These are phyloP conservation scores for Tolypocladium capitatum DNA, from an alignment of 2,329 filamentous ascomycete species.

Conservation along the genomic window DNA sequence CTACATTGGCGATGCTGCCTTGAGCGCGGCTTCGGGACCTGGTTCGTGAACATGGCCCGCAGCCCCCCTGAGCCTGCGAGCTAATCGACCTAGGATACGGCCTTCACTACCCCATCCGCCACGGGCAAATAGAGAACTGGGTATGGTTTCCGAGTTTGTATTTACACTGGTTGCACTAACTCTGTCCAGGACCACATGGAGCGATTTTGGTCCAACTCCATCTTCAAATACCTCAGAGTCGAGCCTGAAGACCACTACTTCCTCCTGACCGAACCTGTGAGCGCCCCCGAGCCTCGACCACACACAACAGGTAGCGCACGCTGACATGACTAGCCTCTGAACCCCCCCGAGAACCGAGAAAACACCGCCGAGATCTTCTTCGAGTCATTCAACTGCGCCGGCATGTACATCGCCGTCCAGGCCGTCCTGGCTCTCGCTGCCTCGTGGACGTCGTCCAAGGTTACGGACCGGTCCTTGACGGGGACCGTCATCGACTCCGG, in stretches of 20 bases:
- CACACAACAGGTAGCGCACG: too few relatives aligned
- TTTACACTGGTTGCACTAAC: slow-evolving; percentile 12
- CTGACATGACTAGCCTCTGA: slow-evolving; percentile 57
- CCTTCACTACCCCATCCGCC: slow-evolving; percentile 91
- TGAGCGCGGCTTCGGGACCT: slow-evolving; percentile 70
- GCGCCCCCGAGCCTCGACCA: slow-evolving; percentile 13
- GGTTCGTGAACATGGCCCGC: slow-evolving; percentile 34
- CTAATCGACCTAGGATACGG: slow-evolving; percentile 56
- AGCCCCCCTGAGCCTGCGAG: slow-evolving; percentile 2
- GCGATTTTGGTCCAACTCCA: slow-evolving; percentile 99
- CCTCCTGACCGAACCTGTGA: slow-evolving; percentile 88
- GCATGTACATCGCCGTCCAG: slow-evolving; percentile 97
- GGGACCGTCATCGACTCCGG: slow-evolving; percentile 98
- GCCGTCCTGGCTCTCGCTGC: slow-evolving; percentile 91
- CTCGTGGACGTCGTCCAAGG: slow-evolving; percentile 97
- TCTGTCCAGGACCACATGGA: slow-evolving; percentile 82
- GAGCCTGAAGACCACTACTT: slow-evolving; percentile 99
- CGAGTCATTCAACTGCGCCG: slow-evolving; percentile 98
- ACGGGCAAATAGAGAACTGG: slow-evolving; percentile 99
- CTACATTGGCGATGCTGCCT: slow-evolving; percentile 95
- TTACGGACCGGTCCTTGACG: slow-evolving; percentile 87
- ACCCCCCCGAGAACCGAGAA: slow-evolving; percentile 96
- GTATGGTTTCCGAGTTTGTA: slow-evolving; percentile 30
- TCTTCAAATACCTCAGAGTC: slow-evolving; percentile 97
- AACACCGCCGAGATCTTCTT: slow-evolving; percentile 99